phyloP scores from a whole-genome alignment of 2,329 filamentous ascomycete species.

The Cercospora brassicicola region DNA sequence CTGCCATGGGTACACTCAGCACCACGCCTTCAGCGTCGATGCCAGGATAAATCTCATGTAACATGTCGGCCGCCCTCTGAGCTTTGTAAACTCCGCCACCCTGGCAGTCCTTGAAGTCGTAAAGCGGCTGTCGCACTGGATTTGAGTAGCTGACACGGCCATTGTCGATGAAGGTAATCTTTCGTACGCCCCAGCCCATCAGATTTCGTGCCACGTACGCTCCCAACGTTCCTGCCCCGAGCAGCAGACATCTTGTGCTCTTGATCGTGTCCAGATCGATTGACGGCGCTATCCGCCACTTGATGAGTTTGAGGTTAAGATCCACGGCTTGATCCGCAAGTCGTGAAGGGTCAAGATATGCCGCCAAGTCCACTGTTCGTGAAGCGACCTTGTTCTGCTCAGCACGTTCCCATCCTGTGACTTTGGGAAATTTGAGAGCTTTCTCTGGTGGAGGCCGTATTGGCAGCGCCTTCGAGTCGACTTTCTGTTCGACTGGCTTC shows the following conservation, averaged over 20 bases:
- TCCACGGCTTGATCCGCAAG: constrained; percentile 94
- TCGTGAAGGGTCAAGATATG: constrained; percentile 87
- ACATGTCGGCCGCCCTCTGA: constrained; percentile 71
- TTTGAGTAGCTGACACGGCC: constrained; percentile 93
- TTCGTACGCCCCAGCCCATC: constrained; percentile 92
- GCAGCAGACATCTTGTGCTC: constrained; percentile 80
- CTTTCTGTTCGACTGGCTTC: constrained; percentile 16
- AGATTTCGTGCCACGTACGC: constrained; percentile 90
- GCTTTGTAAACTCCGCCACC: constrained; percentile 85
- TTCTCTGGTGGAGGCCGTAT: constrained; percentile 42
- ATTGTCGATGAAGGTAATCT: constrained; percentile 95
- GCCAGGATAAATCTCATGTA: constrained; percentile 86
- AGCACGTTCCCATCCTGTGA: constrained; percentile 93
- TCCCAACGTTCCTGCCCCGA: constrained; percentile 89
- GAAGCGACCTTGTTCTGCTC: constrained; percentile 73
- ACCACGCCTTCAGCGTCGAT: constrained; percentile 78
- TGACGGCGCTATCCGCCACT: constrained; percentile 91
- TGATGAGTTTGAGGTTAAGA: constrained; percentile 96
- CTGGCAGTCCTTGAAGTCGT: constrained; percentile 84
- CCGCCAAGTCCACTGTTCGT: constrained; percentile 76
- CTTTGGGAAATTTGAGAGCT: constrained; percentile 62
- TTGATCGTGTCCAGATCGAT: constrained; percentile 88
- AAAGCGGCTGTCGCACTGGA: constrained; percentile 90
- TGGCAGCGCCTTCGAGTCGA: constrained; percentile 16
- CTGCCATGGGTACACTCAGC: constrained; percentile 90